phyloP scores from a whole-genome alignment of 179 eudicot genomes.

The Amaranthus tricolor region DNA sequence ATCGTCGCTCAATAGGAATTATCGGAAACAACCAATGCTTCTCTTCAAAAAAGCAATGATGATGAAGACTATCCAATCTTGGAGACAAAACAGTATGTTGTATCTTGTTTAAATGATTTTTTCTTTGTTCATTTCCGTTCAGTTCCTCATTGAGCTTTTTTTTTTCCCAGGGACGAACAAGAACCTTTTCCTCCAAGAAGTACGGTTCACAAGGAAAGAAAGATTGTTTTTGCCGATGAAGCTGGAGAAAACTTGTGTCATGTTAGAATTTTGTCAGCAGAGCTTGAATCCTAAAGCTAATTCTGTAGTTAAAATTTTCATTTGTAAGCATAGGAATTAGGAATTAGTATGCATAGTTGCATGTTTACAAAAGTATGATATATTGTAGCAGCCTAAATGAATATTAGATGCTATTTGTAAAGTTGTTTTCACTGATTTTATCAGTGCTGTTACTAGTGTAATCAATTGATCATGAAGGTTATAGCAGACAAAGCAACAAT shows the following conservation, averaged over 20 bases:
- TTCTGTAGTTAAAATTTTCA: too few relatives aligned
- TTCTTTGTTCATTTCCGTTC: background rate
- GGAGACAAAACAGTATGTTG: background rate
- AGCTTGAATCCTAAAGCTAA: too few relatives aligned
- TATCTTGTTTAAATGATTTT: background rate
- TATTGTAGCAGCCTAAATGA: too few relatives aligned
- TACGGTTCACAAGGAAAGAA: constrained; percentile 38
- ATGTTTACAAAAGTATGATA: too few relatives aligned
- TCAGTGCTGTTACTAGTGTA: too few relatives aligned
- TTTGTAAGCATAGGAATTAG: too few relatives aligned
- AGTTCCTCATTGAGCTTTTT: background rate
- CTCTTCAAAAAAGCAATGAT: constrained; percentile 29
- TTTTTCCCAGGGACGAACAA: background rate
- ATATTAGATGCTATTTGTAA: too few relatives aligned
- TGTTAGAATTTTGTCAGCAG: constrained; percentile 40
- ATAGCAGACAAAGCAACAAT: too few relatives aligned
- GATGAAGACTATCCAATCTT: constrained; percentile 9
- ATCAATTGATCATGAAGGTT: too few relatives aligned
- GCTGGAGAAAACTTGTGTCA: constrained; percentile 81
- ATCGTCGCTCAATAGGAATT: constrained; percentile 37
- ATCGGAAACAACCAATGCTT: constrained; percentile 36
- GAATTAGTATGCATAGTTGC: too few relatives aligned
- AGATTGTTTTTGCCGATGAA: constrained; percentile 87
- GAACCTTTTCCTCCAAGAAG: constrained; percentile 31
- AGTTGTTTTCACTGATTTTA: too few relatives aligned